Evolutionary conservation across 805 yeast species (phyloP).

Genomic region (Saccharomycopsis schoenii): DNA sequence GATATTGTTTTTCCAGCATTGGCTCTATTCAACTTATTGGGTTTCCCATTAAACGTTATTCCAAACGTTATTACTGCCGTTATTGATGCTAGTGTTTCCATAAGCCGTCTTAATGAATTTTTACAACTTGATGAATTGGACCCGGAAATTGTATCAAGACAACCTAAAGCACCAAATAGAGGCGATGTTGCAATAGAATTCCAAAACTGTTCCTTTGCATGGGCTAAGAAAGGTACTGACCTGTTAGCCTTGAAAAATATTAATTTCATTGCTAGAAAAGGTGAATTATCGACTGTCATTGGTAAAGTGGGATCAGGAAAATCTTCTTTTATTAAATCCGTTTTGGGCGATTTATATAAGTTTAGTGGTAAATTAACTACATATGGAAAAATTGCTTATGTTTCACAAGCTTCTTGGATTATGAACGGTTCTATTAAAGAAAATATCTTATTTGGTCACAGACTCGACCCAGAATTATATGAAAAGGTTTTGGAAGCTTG

Average conservation of each 20-base stretch:
- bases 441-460: constrained; percentile 84
- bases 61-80: constrained; percentile 83
- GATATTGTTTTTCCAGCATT: constrained; percentile 90
- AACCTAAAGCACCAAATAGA: constrained; percentile 32
- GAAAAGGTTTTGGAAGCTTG: constrained; percentile 77
- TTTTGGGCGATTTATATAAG: constrained; percentile 76
- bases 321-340: constrained; percentile 67
- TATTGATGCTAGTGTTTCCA: constrained; percentile 83
- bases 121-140: constrained; percentile 74
- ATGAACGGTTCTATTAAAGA: constrained; percentile 91
- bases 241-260: constrained; percentile 49
- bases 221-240: constrained; percentile 29
- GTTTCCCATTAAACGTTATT: constrained; percentile 85
- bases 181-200: constrained; percentile 65
- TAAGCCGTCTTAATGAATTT: constrained; percentile 64
- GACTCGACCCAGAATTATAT: constrained; percentile 73
- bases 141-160: constrained; percentile 55
- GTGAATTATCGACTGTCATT: constrained; percentile 74
- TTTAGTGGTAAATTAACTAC: constrained; percentile 61
- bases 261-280: constrained; percentile 55
- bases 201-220: constrained; percentile 60
- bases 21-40: constrained; percentile 74
- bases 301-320: constrained; percentile 91
- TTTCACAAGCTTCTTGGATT: constrained; percentile 93
- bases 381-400: constrained; percentile 79